Conservation (phyloP, 306 rosid genomes). For the Sesbania bispinosa region DNA sequence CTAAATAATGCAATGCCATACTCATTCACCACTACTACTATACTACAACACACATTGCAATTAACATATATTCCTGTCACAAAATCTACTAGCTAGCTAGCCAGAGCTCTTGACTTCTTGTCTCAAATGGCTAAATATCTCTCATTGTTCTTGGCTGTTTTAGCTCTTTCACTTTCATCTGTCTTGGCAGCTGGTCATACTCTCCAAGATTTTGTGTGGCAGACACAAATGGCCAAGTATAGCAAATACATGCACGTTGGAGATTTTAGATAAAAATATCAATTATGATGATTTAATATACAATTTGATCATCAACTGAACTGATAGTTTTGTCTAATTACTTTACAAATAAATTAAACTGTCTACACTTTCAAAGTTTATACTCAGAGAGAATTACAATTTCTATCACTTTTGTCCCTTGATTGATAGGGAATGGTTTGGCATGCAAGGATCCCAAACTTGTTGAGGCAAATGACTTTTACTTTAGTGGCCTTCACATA, state of each 20-base stretch:
- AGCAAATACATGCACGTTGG: background rate
- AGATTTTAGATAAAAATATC: too few relatives aligned
- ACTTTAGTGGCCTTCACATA: conserved; percentile 29
- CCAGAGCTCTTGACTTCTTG: background rate
- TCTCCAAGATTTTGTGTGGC: conserved; percentile 47
- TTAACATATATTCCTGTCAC: background rate
- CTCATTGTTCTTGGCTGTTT: conserved; percentile 7
- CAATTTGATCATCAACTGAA: too few relatives aligned
- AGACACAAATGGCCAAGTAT: conserved; percentile 29
- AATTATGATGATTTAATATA: too few relatives aligned
- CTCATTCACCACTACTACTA: conserved; percentile 13
- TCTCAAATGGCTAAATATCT: conserved; percentile 38
- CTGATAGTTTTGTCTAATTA: too few relatives aligned
- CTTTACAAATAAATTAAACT: too few relatives aligned
- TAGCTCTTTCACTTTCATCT: conserved; percentile 31
- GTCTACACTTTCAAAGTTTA: too few relatives aligned
- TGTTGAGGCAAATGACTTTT: conserved; percentile 30
- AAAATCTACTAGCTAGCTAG: background rate
- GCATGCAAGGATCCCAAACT: conserved; percentile 40
- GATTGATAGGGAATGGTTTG: too few relatives aligned
- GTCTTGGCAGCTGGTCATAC: conserved; percentile 14
- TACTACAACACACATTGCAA: background rate
- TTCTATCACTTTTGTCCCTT: too few relatives aligned
- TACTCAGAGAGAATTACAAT: too few relatives aligned
- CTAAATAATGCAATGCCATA: background rate